A percentile compares a stretch with the other conserved stretches of the same genome.
Conservation (phyloP, 2,329 filamentous ascomycete genomes). For the Apiospora sp. region DNA sequence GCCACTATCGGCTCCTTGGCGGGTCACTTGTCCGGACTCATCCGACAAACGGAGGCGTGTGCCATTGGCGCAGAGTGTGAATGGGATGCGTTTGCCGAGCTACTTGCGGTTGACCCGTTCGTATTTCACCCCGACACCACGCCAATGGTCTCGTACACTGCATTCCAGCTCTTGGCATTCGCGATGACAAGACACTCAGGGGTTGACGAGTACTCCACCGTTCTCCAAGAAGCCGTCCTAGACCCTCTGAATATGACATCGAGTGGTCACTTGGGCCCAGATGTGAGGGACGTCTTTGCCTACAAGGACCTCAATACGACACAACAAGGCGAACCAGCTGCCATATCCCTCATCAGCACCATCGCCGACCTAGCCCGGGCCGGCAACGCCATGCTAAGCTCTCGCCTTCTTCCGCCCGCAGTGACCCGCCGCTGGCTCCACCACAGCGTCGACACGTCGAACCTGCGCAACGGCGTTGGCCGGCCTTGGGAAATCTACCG, state of each 20-base stretch:
- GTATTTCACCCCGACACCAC: slow-evolving; percentile 37
- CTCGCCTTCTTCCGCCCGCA: slow-evolving; percentile 32
- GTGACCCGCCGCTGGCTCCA: slow-evolving; percentile 44
- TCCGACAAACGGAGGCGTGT: slow-evolving; percentile 28
- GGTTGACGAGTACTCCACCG: not conserved
- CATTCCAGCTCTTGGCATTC: slow-evolving; percentile 37
- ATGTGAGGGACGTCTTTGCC: not conserved
- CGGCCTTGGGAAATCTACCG: slow-evolving; percentile 46
- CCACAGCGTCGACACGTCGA: slow-evolving; percentile 41
- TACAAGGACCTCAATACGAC: slow-evolving; percentile 34
- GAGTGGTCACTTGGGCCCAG: slow-evolving; percentile 22
- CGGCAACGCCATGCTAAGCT: slow-evolving; percentile 36
- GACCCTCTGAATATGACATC: not conserved
- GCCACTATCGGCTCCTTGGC: slow-evolving; percentile 36
- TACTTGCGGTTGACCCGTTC: slow-evolving; percentile 28
- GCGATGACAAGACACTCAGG: slow-evolving; percentile 29
- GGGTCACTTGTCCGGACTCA: slow-evolving; percentile 37
- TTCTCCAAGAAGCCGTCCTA: not conserved
- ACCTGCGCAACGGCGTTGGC: slow-evolving; percentile 45
- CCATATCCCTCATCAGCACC: slow-evolving; percentile 33
- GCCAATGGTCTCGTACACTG: slow-evolving; percentile 37
- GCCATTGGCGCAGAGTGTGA: slow-evolving; percentile 25
- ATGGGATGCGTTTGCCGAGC: slow-evolving; percentile 10
- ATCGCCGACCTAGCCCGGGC: slow-evolving; percentile 33
- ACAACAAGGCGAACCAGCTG: slow-evolving; percentile 32